Conservation (phyloP, 139 green algal species). For the Chlamydomonas sphaeroides region DNA sequence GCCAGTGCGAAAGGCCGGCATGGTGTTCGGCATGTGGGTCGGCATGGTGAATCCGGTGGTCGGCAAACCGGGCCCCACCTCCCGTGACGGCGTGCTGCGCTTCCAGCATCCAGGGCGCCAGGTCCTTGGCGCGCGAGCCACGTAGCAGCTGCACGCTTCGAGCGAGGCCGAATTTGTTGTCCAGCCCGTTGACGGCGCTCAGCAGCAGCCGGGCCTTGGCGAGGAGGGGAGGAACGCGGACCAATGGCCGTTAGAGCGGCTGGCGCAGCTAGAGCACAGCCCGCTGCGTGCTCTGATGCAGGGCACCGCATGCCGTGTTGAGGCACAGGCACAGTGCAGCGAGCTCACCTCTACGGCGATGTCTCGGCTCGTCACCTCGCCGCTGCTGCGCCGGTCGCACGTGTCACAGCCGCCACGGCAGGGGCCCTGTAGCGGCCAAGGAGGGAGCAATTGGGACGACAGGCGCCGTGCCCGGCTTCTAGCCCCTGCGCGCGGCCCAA, state of each 20-base stretch:
- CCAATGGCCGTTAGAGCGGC: no score
- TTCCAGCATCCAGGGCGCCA: slow-evolving; percentile 62
- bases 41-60: no score
- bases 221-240: background rate
- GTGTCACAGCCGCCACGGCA: slow-evolving; percentile 54
- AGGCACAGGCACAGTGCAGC: no score
- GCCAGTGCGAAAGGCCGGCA: no score
- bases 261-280: no score
- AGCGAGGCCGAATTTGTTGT: slow-evolving; percentile 28
- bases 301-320: no score
- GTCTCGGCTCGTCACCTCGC: background rate
- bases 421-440: slow-evolving; percentile 28
- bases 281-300: background rate
- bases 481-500: no score
- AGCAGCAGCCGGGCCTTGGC: slow-evolving; percentile 42
- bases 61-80: no score
- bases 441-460: no score
- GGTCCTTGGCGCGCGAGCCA: slow-evolving; percentile 41
- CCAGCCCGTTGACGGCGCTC: slow-evolving; percentile 35
- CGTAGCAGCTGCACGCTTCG: slow-evolving; percentile 39
- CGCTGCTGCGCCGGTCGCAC: slow-evolving; percentile 40
- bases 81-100: background rate
- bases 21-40: no score
- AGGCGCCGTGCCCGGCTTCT: no score
- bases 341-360: background rate